Percentiles rank a stretch among this genome's conserved stretches.
Conservation (phyloP, 2,329 filamentous ascomycete genomes). For the Raffaelea deltoideospora region DNA sequence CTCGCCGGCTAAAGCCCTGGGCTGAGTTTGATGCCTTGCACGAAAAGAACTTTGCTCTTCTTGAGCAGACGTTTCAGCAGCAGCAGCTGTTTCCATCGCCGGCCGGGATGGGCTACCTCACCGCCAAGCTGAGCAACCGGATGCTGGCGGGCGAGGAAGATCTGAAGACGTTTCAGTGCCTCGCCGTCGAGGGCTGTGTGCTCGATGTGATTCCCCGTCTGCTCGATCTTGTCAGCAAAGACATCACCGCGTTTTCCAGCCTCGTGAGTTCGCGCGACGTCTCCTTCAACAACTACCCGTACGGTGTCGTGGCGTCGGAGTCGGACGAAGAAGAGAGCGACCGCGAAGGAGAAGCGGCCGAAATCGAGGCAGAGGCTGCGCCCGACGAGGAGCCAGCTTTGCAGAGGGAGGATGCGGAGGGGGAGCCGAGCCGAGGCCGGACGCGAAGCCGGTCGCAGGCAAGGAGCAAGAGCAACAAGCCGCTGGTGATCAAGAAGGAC, state of each 20-base stretch:
- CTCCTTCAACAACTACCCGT: slow-evolving; percentile 3
- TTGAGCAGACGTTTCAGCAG: neutral
- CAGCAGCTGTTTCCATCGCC: slow-evolving; percentile 1
- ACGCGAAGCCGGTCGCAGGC: neutral
- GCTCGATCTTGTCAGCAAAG: slow-evolving; percentile 5
- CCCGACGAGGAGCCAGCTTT: neutral
- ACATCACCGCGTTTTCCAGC: neutral
- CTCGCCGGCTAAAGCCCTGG: slow-evolving; percentile 3
- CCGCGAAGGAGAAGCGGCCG: too few species aligned
- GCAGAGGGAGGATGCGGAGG: too few species aligned
- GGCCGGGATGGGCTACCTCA: neutral
- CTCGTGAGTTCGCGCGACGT: neutral
- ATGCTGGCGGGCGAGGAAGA: slow-evolving; percentile 4
- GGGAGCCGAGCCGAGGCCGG: neutral
- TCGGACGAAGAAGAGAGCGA: slow-evolving; percentile 1
- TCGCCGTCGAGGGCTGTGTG: slow-evolving; percentile 3
- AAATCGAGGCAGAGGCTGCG: neutral
- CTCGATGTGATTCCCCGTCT: slow-evolving; percentile 2
- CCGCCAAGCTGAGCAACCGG: neutral
- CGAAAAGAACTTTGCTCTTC: neutral
- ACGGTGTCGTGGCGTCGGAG: slow-evolving; percentile 2
- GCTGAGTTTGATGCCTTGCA: neutral
- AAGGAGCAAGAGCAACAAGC: neutral
- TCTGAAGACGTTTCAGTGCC: slow-evolving; percentile 3
- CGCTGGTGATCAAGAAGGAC: neutral